Evolutionary conservation across 2,329 filamentous ascomycete genomes (phyloP).

Genomic region (Penicillium sclerotigenum): DNA sequence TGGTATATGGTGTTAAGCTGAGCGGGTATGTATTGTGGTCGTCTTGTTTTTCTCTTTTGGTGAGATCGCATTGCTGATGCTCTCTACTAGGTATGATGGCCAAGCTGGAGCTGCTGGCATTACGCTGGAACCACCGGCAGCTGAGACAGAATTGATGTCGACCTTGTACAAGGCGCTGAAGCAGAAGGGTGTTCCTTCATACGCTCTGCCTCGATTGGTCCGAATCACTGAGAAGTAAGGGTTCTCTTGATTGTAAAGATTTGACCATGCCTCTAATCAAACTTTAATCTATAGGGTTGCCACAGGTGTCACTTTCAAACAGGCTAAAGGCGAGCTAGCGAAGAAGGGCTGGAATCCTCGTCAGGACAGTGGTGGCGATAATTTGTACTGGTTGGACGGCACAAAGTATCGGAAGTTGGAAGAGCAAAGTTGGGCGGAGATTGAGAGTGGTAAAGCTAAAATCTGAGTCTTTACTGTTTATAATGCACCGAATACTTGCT

Average conservation of each 20-base stretch:
- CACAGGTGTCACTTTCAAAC: conserved; percentile 51
- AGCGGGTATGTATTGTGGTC: conserved; percentile 29
- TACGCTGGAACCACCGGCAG: conserved; percentile 36
- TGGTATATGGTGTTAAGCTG: conserved; percentile 47
- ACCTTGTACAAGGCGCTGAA: conserved; percentile 40
- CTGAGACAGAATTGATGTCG: conserved; percentile 38
- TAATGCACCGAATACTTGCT: not conserved
- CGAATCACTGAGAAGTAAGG: conserved; percentile 46
- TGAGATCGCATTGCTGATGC: not conserved
- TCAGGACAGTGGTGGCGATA: conserved; percentile 34
- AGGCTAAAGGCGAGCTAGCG: conserved; percentile 45
- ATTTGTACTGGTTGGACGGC: conserved; percentile 47
- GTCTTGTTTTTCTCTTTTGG: not conserved
- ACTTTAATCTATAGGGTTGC: conserved; percentile 34
- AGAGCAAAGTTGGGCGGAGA: conserved; percentile 38
- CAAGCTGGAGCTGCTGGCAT: conserved; percentile 49
- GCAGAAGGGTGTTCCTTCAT: conserved; percentile 46
- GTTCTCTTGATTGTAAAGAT: not conserved
- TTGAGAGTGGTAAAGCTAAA: conserved; percentile 46
- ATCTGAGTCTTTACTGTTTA: conserved; percentile 25
- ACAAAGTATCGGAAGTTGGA: conserved; percentile 41
- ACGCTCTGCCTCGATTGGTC: conserved; percentile 48
- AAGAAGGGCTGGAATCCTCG: conserved; percentile 44
- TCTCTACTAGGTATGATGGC: conserved; percentile 44
- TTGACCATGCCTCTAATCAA: not conserved